Percentiles rank a stretch among this genome's conserved stretches.
phyloP scores from a whole-genome alignment of 768 basidiomycete genomes.

The Lactarius hatsudake region DNA sequence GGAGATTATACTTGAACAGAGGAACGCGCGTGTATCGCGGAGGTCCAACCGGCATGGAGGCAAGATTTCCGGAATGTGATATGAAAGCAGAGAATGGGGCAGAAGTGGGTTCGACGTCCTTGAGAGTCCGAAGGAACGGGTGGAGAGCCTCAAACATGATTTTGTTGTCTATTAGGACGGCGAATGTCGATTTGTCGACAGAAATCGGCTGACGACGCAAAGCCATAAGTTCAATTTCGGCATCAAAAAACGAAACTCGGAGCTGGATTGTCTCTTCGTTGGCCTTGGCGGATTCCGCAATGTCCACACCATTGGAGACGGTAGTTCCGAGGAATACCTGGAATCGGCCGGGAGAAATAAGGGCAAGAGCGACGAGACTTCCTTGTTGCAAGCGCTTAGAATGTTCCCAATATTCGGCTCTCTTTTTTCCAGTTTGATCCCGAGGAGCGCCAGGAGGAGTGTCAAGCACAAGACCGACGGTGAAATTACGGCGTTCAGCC shows the following conservation, averaged over 20 bases:
- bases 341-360: conserved; percentile 29
- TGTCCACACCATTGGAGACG: conserved; percentile 42
- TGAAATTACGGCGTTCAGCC: conserved; percentile 51
- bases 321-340: conserved; percentile 54
- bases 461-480: conserved; percentile 45
- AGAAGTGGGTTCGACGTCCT: conserved; percentile 23
- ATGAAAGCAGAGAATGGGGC: conserved; percentile 22
- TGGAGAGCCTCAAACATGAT: conserved; percentile 22
- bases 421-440: conserved; percentile 36
- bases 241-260: conserved; percentile 62
- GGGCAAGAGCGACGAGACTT: conserved; percentile 60
- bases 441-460: conserved; percentile 59
- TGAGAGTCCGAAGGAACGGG: conserved; percentile 25
- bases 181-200: conserved; percentile 19
- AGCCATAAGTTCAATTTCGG: conserved; percentile 48
- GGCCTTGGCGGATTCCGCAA: conserved; percentile 47
- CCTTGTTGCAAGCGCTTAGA: conserved; percentile 60
- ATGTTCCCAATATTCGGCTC: conserved; percentile 60
- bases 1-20: conserved; percentile 54
- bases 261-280: conserved; percentile 46
- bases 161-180: conserved; percentile 27
- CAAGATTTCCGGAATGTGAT: conserved; percentile 5
- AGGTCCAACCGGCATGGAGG: conserved; percentile 2
- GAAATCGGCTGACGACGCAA: conserved; percentile 38
- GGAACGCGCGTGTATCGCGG: conserved; percentile 35